Percentiles rank a stretch among this genome's conserved stretches.
Evolutionary conservation across 768 basidiomycete species (phyloP).

Genomic region (Agaricus blazei): DNA sequence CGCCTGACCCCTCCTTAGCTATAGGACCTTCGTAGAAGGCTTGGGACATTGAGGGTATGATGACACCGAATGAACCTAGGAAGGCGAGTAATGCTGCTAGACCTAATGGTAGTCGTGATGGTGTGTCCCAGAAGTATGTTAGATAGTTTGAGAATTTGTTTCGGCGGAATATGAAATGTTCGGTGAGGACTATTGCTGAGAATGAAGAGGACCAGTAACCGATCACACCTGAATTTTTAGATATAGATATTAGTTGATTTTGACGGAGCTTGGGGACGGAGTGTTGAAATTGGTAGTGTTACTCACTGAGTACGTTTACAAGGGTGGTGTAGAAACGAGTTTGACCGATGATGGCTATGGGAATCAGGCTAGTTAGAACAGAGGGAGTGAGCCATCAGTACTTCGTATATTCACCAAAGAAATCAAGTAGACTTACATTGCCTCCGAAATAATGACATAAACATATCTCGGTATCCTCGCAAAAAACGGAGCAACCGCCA

Average conservation of each 20-base stretch:
- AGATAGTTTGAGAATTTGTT: constrained; percentile 45
- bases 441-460: constrained; percentile 58
- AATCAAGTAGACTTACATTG: constrained; percentile 43
- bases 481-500: constrained; percentile 53
- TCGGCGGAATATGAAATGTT: constrained; percentile 63
- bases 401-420: too few relatives aligned
- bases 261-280: too few relatives aligned
- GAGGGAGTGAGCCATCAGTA: background rate
- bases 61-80: constrained; percentile 45
- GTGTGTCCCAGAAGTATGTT: constrained; percentile 48
- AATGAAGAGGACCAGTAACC: constrained; percentile 62
- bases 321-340: constrained; percentile 60
- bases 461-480: constrained; percentile 62
- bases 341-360: constrained; percentile 65
- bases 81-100: constrained; percentile 53
- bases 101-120: constrained; percentile 53
- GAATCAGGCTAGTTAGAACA: constrained; percentile 44
- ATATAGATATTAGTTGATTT: background rate
- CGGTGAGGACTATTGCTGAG: constrained; percentile 51
- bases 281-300: constrained; percentile 8
- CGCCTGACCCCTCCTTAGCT: constrained; percentile 52
- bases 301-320: constrained; percentile 53
- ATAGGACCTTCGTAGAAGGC: constrained; percentile 70
- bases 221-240: constrained; percentile 27
- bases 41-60: constrained; percentile 67